Base-by-base conservation (phyloP, 768 basidiomycete species). In the Boletus edulis region DNA sequence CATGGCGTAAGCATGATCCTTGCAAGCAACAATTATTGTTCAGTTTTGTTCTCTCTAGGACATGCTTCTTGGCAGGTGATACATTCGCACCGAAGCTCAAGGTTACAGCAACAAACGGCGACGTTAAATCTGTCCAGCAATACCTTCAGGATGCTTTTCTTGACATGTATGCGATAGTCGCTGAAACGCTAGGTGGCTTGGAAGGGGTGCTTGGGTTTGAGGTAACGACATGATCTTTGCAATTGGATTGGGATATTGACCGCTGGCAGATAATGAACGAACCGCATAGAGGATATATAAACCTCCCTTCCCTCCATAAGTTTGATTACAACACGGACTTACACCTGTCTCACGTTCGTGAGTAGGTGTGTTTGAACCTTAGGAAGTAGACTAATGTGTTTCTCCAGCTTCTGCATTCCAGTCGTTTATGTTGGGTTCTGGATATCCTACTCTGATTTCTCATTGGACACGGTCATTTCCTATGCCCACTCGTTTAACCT, bases 281-380 rank as follows among this genome's bases (percentile, higher is more conserved):
- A 71, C 94, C 94, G 0, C 94, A 99, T 73, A 79, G 87, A 64
- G 97, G 96, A 40, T 98, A 96, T 69, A 85, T 96, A 55, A 82
- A 87, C 50, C 75, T 97, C 6, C 78, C 81, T 24, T 91, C 92
- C 1, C 76, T 97, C 43, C 86, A 97, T 61, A 75, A 78, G 11
- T 98, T 92, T 73, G 87, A 98, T 71, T 97, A 97, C 69, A 97
- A 94, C 57, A 94, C 94, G 2, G 94, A 98, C 65, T 82, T 99
- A 14, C 95, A 97, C 62, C 78, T 98, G 37, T 81, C 84, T 4
- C 75, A 85, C 61, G 79, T 89, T 59, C 88, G 91, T 86, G 67
- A 77, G 87, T 82, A 42, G 8, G 14, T 29, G 5, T 43, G 20
- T 35, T 46, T 39, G 10, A 34, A 31, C 49, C 41, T 24, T 4